A percentile compares a stretch with the other conserved stretches of the same genome.
Evolutionary conservation across 2,329 filamentous ascomycete genomes (phyloP).

Genomic region (Colletotrichum tofieldiae): DNA sequence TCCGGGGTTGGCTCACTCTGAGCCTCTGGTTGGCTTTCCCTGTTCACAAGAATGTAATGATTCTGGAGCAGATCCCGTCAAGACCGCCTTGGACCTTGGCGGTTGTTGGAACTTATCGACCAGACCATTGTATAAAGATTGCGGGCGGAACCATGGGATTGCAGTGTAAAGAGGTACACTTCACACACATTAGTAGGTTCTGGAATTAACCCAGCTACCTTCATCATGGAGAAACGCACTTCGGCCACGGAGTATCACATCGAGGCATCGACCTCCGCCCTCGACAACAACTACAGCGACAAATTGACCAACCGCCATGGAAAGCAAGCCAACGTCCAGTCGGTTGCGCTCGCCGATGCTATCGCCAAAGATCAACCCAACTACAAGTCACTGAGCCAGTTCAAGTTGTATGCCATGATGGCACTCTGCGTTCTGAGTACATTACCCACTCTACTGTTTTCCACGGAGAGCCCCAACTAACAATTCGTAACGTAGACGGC

Average conservation of each 20-base stretch:
- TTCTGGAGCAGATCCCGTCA: not conserved
- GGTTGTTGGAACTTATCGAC: not conserved
- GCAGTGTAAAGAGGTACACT: not conserved
- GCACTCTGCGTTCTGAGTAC: conserved; percentile 42
- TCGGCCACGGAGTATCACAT: conserved; percentile 13
- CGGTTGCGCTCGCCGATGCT: conserved; percentile 44
- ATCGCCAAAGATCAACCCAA: conserved; percentile 44
- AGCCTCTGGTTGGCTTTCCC: not conserved
- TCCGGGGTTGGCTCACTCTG: not conserved
- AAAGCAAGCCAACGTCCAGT: conserved; percentile 43
- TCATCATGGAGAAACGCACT: conserved; percentile 23
- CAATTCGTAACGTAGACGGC: not conserved
- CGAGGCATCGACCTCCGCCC: conserved; percentile 38
- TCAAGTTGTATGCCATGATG: conserved; percentile 45
- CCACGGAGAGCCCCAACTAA: not conserved
- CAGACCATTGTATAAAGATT: not conserved
- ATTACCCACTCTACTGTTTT: not conserved
- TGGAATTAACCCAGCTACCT: not conserved
- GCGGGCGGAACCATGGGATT: not conserved
- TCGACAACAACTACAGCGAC: conserved; percentile 27
- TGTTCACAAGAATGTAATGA: not conserved
- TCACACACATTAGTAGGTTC: not conserved
- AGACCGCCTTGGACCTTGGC: not conserved
- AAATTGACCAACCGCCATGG: conserved; percentile 26
- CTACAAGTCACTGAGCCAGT: conserved; percentile 37